Percentiles rank a stretch among this genome's conserved stretches.
These are phyloP conservation scores for Ochetophila trinervis DNA, from an alignment of 306 rosid genomes.

Conservation along the genomic window DNA sequence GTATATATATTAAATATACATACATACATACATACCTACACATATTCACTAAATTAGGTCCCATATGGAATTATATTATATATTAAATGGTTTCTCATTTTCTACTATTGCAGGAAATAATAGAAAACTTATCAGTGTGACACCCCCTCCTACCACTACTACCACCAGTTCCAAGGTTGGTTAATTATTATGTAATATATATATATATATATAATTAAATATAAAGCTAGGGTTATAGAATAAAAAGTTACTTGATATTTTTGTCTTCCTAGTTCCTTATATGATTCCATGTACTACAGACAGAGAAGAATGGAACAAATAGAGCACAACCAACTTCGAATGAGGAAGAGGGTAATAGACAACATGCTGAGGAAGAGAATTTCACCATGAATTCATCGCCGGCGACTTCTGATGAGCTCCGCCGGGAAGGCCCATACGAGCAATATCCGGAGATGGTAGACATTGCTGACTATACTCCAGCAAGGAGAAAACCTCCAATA, in stretches of 20 bases:
- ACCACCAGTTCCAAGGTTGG: slow-evolving; percentile 56
- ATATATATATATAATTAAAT: neutral
- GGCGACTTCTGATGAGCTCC: slow-evolving; percentile 23
- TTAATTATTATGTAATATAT: neutral
- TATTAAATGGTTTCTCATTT: slow-evolving; percentile 32
- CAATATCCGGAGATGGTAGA: slow-evolving; percentile 46
- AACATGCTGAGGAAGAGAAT: slow-evolving; percentile 23
- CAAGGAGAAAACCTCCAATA: slow-evolving; percentile 78
- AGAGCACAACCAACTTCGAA: slow-evolving; percentile 13
- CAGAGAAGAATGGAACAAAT: slow-evolving; percentile 29
- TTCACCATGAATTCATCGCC: slow-evolving; percentile 27
- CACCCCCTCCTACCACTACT: slow-evolving; percentile 37
- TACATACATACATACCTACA: too few species aligned
- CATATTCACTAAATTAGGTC: too few species aligned
- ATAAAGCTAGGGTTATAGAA: neutral
- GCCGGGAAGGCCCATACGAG: slow-evolving; percentile 13
- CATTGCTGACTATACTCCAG: slow-evolving; percentile 80
- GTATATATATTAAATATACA: too few species aligned
- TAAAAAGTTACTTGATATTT: neutral
- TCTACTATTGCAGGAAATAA: slow-evolving; percentile 65
- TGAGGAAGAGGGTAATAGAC: slow-evolving; percentile 24
- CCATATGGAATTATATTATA: neutral
- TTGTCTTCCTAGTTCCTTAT: neutral
- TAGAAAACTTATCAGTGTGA: slow-evolving; percentile 55
- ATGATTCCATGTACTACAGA: neutral